These are phyloP conservation scores for Trametes polyzona DNA, from an alignment of 1,284 basidiomycete species.

Conservation along the genomic window DNA sequence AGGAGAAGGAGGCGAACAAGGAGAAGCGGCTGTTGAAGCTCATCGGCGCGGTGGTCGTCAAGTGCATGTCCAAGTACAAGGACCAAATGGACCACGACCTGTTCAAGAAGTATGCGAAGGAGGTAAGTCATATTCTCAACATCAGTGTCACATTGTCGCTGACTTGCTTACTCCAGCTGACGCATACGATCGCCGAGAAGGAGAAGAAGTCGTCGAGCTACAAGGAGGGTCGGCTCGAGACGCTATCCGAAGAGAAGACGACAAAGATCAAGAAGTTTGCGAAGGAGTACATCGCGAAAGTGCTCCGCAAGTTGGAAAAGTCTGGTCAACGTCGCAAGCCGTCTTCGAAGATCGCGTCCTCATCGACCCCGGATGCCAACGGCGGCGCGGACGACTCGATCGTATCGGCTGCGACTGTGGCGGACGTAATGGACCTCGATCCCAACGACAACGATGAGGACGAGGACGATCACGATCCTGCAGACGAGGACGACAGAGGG, in stretches of 20 bases:
- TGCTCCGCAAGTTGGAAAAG: constrained; percentile 67
- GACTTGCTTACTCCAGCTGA: constrained; percentile 53
- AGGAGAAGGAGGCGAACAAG: constrained; percentile 70
- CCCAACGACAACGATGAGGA: constrained; percentile 20
- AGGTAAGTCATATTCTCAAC: constrained; percentile 53
- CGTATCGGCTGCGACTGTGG: constrained; percentile 13
- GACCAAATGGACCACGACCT: constrained; percentile 80
- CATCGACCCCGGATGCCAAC: constrained; percentile 18
- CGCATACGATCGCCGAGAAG: constrained; percentile 84
- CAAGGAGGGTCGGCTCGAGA: constrained; percentile 69
- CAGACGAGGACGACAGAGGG: constrained; percentile 2
- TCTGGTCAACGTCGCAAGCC: constrained; percentile 23
- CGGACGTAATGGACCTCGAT: constrained; percentile 25
- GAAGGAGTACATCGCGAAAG: constrained; percentile 83
- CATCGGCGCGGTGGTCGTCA: constrained; percentile 89
- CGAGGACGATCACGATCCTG: constrained; percentile 9
- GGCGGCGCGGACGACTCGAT: constrained; percentile 16
- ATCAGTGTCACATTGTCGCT: neutral
- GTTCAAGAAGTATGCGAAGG: constrained; percentile 96
- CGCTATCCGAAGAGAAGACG: constrained; percentile 85
- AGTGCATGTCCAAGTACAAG: constrained; percentile 89
- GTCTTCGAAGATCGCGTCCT: constrained; percentile 21
- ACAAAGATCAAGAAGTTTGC: constrained; percentile 93
- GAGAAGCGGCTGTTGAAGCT: constrained; percentile 86
- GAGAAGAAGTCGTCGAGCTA: constrained; percentile 91